phyloP scores from a whole-genome alignment of 2,329 filamentous ascomycete species.

The Alternaria dauci region DNA sequence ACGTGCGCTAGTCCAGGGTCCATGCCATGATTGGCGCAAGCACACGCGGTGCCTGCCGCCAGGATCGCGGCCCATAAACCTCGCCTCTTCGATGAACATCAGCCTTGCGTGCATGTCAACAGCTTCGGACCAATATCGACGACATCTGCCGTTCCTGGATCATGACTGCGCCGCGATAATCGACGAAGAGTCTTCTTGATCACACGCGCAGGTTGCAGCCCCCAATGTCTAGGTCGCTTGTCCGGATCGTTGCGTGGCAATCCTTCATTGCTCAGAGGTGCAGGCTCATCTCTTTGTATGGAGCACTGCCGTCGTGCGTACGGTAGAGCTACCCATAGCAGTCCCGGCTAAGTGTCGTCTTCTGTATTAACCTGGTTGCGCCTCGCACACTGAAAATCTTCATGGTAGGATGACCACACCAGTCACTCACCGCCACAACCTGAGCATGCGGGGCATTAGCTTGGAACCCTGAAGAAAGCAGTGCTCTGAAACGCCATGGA shows the following conservation, averaged over 20 bases:
- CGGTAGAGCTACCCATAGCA: slow-evolving; percentile 7
- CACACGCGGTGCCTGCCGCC: slow-evolving; percentile 11
- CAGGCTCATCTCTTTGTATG: slow-evolving; percentile 7
- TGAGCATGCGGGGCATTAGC: slow-evolving; percentile 8
- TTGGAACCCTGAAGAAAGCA: slow-evolving; percentile 3
- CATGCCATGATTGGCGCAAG: slow-evolving; percentile 21
- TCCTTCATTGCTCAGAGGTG: slow-evolving; percentile 16
- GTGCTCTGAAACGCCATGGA: slow-evolving; percentile 8
- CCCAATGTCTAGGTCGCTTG: slow-evolving; percentile 9
- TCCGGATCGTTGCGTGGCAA: slow-evolving; percentile 8
- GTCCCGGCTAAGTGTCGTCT: slow-evolving; percentile 8
- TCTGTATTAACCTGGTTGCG: slow-evolving; percentile 7
- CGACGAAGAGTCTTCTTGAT: not conserved
- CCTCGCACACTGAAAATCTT: slow-evolving; percentile 1
- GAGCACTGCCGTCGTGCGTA: not conserved
- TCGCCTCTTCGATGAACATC: slow-evolving; percentile 17
- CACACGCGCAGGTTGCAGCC: slow-evolving; percentile 7
- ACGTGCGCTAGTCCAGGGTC: slow-evolving; percentile 14
- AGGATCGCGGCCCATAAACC: slow-evolving; percentile 15
- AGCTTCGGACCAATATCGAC: not conserved
- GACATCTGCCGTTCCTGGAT: slow-evolving; percentile 2
- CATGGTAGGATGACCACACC: slow-evolving; percentile 5
- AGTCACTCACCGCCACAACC: slow-evolving; percentile 13
- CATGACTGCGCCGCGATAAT: slow-evolving; percentile 14
- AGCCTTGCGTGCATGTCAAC: slow-evolving; percentile 4